These are phyloP conservation scores for Penicillium corylophilum DNA, from an alignment of 2,329 filamentous ascomycete species.

Conservation along the genomic window DNA sequence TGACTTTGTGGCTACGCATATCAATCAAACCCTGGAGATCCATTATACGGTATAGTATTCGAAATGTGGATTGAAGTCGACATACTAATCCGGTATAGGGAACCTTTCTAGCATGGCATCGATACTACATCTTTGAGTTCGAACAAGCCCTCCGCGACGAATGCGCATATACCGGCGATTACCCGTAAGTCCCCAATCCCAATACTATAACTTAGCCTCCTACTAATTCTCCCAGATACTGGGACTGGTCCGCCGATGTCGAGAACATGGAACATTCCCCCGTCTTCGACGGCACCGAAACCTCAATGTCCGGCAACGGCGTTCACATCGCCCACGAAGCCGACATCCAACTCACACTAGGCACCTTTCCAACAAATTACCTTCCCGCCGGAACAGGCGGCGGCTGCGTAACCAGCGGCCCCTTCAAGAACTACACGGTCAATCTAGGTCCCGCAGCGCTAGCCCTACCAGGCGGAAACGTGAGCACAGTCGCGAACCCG, in stretches of 20 bases:
- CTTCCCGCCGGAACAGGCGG: conserved; percentile 42
- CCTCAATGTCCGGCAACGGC: conserved; percentile 49
- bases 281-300: conserved; percentile 52
- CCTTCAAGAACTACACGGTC: conserved; percentile 37
- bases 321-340: conserved; percentile 29
- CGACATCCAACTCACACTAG: conserved; percentile 19
- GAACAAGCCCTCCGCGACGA: conserved; percentile 34
- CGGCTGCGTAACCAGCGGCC: conserved; percentile 37
- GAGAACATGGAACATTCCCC: conserved; percentile 41
- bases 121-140: conserved; percentile 32
- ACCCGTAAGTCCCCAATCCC: conserved; percentile 20
- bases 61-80: not conserved
- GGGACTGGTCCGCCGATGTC: conserved; percentile 48
- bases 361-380: conserved; percentile 37
- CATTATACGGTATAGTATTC: conserved; percentile 35
- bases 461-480: conserved; percentile 9
- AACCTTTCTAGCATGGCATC: conserved; percentile 37
- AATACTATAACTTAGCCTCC: not conserved
- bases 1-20: conserved; percentile 52
- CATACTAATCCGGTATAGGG: conserved; percentile 21
- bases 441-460: conserved; percentile 27
- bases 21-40: conserved; percentile 49
- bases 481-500: conserved; percentile 11
- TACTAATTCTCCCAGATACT: conserved; percentile 35
- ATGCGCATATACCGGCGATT: conserved; percentile 41